Evolutionary conservation across 202 grass and related monocot genomes (phyloP).

Genomic region (Zoysia matrella): DNA sequence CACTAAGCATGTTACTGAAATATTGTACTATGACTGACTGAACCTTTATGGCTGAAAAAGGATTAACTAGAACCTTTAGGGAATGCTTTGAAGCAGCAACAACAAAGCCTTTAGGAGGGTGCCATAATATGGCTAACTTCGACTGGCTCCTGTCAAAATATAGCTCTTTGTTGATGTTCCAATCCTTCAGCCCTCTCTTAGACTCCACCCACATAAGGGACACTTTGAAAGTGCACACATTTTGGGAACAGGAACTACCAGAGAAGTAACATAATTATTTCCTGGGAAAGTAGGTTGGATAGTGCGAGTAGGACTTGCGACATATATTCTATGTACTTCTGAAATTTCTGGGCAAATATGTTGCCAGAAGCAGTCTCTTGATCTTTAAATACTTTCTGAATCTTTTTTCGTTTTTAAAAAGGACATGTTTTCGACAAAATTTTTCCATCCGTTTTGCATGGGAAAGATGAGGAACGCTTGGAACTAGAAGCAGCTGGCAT

Average conservation of each 20-base stretch:
- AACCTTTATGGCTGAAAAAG: conserved; percentile 5
- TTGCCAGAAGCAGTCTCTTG: not conserved
- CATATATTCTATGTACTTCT: conserved; percentile 16
- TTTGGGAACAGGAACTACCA: too few relatives aligned
- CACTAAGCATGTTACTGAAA: not conserved
- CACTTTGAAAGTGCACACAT: not conserved
- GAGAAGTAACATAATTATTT: too few relatives aligned
- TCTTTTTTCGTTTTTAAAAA: conserved; percentile 3
- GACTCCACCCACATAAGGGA: not conserved
- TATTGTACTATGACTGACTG: not conserved
- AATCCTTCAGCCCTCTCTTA: too few relatives aligned
- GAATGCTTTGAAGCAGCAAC: not conserved
- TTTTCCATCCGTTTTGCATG: conserved; percentile 42
- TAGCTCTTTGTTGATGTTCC: too few relatives aligned
- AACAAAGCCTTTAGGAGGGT: too few relatives aligned
- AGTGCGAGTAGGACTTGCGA: too few relatives aligned
- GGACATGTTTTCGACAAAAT: conserved; percentile 29
- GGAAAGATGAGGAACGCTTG: conserved; percentile 74
- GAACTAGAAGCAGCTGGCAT: conserved; percentile 60
- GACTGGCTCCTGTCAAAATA: too few relatives aligned
- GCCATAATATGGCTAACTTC: too few relatives aligned
- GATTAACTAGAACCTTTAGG: not conserved
- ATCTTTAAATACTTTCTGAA: conserved; percentile 25
- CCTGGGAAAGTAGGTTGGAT: too few relatives aligned
- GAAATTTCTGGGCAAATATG: conserved; percentile 4